A percentile compares a stretch with the other conserved stretches of the same genome.
phyloP scores from a whole-genome alignment of 2,329 filamentous ascomycete species.

The Leptosphaerulina australis region DNA sequence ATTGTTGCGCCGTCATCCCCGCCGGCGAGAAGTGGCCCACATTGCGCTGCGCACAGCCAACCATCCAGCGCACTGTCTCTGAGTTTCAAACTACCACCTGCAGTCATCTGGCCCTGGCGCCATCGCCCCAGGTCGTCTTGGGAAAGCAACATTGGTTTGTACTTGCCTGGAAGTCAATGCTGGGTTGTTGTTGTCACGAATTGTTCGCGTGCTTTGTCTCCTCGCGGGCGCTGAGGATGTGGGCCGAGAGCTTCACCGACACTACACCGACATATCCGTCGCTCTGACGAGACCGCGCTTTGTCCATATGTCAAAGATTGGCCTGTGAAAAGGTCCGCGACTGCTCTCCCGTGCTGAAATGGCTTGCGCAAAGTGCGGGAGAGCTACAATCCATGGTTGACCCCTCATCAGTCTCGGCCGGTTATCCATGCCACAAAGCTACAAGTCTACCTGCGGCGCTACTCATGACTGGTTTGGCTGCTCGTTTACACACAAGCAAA shows the following conservation, averaged over 20 bases:
- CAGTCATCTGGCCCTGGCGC: conserved; percentile 21
- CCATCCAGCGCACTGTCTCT: conserved; percentile 32
- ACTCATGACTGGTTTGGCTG: conserved; percentile 36
- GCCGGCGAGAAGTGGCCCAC: conserved; percentile 22
- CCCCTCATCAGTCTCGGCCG: conserved; percentile 37
- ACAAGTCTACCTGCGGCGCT: conserved; percentile 37
- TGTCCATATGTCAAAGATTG: conserved; percentile 27
- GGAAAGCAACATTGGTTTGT: conserved; percentile 16
- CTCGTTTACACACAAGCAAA: conserved; percentile 41
- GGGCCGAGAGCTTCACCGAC: conserved; percentile 43
- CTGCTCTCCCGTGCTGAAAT: conserved; percentile 21
- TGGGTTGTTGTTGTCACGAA: conserved; percentile 20
- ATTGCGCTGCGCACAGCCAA: conserved; percentile 36
- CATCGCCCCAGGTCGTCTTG: conserved; percentile 7
- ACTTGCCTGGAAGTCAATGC: conserved; percentile 11
- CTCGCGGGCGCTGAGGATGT: conserved; percentile 24
- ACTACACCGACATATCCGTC: conserved; percentile 36
- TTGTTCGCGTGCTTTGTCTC: conserved; percentile 38
- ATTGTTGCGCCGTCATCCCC: conserved; percentile 23
- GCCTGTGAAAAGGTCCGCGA: conserved; percentile 30
- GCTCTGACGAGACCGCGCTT: conserved; percentile 23
- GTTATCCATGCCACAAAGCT: conserved; percentile 32
- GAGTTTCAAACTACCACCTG: conserved; percentile 37
- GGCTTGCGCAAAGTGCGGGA: conserved; percentile 40
- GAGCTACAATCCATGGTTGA: conserved; percentile 31